Base-by-base conservation (phyloP, 352 stramenopile species). In the Phytophthora crassamura region DNA sequence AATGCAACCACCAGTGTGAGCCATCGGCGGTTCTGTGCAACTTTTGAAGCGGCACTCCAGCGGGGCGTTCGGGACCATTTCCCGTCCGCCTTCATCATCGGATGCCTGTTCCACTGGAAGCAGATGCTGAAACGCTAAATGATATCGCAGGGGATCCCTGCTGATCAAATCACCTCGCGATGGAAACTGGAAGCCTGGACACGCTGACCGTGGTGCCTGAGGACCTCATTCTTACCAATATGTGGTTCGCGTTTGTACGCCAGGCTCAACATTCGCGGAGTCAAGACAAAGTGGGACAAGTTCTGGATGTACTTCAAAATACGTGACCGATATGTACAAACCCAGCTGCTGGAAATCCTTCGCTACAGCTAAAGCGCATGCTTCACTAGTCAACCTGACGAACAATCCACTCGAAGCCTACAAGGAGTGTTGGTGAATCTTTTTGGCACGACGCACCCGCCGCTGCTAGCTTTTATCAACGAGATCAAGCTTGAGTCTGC, bases 341-440 rank as follows among this genome's bases (percentile, higher is more conserved):
- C 28, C 46, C 3, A 51, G 7, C 12, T 49, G 7, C 7, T 55
- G 55, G 55, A 64, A 64, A 10, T n/a, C 56, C 12, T 39, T 12
- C 11, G 28, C 22, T 16, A 56, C 57, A 34, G 43, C 57, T 10
- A 5, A 16, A 4, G 45, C 5, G 3, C 3, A 28, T 9, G n/a
- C 38, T 9, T 25, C 22, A 25, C 56, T 64, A 8, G n/a, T 8
- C 1, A 58, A 52, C 11, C 20, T 46, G 3, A 64, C 56, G 0
- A 64, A 50, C 28, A 64, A 64, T 11, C 57, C 57, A 1, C 15
- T 64, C 1, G 46, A 43, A 25, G 35, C 20, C 4, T 52, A 57
- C 30, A 51, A 64, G 30, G 39, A 25, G 22, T 25, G 22, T 25
- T 25, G 22, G 22, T 3, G 22, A 25, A 1, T 25, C 22, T 1